phyloP scores from a whole-genome alignment of 768 basidiomycete species.

The Boletellus emodensis region DNA sequence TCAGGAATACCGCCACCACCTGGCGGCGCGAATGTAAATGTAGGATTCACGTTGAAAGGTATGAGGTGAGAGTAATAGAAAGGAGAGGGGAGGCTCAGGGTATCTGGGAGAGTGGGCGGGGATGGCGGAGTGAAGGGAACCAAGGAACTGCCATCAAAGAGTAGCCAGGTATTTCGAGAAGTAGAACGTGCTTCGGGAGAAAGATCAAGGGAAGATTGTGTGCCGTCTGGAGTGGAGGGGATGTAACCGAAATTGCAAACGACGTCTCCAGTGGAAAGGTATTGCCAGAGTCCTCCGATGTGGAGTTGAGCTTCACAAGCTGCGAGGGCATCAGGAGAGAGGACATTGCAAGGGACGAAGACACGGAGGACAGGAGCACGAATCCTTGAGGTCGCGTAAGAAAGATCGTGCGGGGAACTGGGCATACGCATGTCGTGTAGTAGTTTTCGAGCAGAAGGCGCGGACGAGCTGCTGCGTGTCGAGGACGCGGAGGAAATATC shows the following conservation, averaged over 20 bases:
- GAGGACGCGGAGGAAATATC: conserved; percentile 46
- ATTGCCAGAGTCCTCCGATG: conserved; percentile 64
- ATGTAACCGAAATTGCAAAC: conserved; percentile 81
- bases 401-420: conserved; percentile 58
- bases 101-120: conserved; percentile 48
- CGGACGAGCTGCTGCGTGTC: conserved; percentile 19
- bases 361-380: conserved; percentile 73
- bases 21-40: conserved; percentile 26
- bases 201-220: conserved; percentile 19
- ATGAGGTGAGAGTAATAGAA: conserved; percentile 74
- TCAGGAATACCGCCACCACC: conserved; percentile 39
- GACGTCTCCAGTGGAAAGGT: conserved; percentile 74
- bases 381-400: conserved; percentile 51
- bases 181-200: conserved; percentile 17
- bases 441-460: conserved; percentile 18
- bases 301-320: conserved; percentile 67
- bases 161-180: conserved; percentile 53
- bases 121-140: conserved; percentile 56
- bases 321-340: conserved; percentile 43
- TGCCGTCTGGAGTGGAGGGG: conserved; percentile 38
- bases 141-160: conserved; percentile 66
- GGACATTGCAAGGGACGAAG: conserved; percentile 64
- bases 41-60: conserved; percentile 28
- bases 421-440: conserved; percentile 12
- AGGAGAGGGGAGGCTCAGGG: conserved; percentile 66